Evolutionary conservation across 139 green algal genomes (phyloP).

Genomic region (Medakamo hakoo): DNA sequence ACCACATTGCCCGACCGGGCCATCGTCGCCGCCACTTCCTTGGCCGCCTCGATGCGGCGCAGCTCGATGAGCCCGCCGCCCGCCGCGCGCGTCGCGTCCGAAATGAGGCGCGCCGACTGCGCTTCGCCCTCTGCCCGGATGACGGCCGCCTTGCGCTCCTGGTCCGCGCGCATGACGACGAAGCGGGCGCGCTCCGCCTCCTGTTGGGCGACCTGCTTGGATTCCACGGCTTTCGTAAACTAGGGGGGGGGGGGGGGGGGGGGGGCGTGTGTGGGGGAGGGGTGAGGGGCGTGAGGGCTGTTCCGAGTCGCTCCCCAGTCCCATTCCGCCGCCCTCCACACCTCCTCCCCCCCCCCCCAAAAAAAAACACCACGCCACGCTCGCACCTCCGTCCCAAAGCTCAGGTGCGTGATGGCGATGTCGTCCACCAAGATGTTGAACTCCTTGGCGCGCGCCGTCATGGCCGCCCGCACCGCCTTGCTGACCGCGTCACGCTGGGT

Average conservation of each 20-base stretch:
- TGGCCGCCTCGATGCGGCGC: constrained; percentile 90
- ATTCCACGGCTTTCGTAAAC: constrained; percentile 91
- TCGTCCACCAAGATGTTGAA: constrained; percentile 98
- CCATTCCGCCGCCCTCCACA: too few relatives aligned
- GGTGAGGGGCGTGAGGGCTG: too few relatives aligned
- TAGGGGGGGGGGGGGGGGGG: constrained; percentile 11
- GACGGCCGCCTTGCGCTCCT: constrained; percentile 79
- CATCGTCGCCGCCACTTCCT: constrained; percentile 86
- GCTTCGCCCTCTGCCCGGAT: constrained; percentile 91
- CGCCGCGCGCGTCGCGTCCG: constrained; percentile 73
- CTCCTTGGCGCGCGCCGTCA: constrained; percentile 65
- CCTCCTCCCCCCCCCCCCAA: too few relatives aligned
- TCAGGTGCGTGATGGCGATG: constrained; percentile 96
- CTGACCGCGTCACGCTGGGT: constrained; percentile 77
- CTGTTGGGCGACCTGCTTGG: constrained; percentile 97
- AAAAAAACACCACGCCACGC: too few relatives aligned
- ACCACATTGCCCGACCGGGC: constrained; percentile 78
- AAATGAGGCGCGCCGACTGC: constrained; percentile 87
- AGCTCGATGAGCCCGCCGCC: constrained; percentile 90
- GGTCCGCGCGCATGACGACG: constrained; percentile 80
- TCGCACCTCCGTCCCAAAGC: constrained; percentile 77
- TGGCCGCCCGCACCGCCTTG: constrained; percentile 49
- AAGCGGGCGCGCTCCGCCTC: constrained; percentile 93
- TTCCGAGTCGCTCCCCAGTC: too few relatives aligned
- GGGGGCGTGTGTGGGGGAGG: not conserved